Percentiles rank a stretch among this genome's conserved stretches.
Conservation (phyloP, 345 rosid genomes). For the Noccaea caerulescens region DNA sequence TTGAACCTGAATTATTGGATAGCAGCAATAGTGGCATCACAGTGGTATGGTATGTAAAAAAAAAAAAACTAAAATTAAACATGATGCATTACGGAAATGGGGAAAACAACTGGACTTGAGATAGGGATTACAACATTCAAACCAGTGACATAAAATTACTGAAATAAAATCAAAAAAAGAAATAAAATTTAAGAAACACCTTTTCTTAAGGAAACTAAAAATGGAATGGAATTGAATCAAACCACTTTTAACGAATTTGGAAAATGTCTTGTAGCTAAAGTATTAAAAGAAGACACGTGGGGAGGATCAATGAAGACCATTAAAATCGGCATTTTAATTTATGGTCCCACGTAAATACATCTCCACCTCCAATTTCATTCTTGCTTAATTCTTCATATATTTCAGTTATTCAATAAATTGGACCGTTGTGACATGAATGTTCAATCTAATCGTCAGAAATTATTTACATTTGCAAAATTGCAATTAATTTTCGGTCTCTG, state of each 20-base stretch:
- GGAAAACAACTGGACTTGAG: background rate
- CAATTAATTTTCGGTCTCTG: slow-evolving; percentile 31
- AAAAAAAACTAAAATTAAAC: background rate
- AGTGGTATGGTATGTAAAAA: too few species aligned
- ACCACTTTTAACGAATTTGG: background rate
- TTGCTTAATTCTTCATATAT: slow-evolving; percentile 7
- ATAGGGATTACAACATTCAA: too few species aligned
- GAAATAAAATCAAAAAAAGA: too few species aligned
- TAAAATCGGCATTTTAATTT: slow-evolving; percentile 29
- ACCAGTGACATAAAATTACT: too few species aligned
- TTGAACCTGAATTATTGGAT: too few species aligned
- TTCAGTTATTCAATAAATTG: slow-evolving; percentile 1
- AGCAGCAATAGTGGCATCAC: too few species aligned
- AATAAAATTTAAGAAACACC: background rate
- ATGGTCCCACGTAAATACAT: slow-evolving; percentile 35
- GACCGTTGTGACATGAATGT: slow-evolving; percentile 34
- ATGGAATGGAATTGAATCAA: background rate
- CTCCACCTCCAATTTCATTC: slow-evolving; percentile 14
- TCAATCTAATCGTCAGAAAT: slow-evolving; percentile 27
- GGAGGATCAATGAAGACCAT: slow-evolving; percentile 32
- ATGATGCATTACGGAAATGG: background rate
- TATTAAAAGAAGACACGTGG: slow-evolving; percentile 36
- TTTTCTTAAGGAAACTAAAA: background rate
- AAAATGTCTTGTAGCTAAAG: background rate
- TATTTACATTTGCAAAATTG: slow-evolving; percentile 26